Conservation (phyloP, 176 grass and related monocot species). For the Rhynchospora pubera region DNA sequence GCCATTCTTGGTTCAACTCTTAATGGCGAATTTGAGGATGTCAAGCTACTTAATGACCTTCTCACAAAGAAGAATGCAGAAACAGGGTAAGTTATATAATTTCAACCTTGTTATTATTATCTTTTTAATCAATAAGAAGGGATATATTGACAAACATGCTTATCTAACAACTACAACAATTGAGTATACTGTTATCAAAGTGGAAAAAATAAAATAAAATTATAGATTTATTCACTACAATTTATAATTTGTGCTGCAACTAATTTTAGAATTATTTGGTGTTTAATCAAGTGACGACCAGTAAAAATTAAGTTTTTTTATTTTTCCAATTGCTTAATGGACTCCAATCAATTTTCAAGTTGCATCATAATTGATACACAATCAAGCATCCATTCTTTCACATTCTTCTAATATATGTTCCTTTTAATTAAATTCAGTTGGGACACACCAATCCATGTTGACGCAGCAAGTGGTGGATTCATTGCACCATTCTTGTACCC, state of each 20-base stretch:
- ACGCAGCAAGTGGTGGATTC: slow-evolving; percentile 88
- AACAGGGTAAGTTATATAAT: slow-evolving; percentile 45
- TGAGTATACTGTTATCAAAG: not conserved
- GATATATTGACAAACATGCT: not conserved
- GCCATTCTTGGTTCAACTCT: slow-evolving; percentile 90
- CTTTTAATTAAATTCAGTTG: slow-evolving; percentile 33
- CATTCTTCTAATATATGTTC: not conserved
- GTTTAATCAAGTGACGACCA: not conserved
- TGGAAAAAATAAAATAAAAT: not conserved
- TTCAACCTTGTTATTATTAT: not conserved
- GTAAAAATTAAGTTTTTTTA: not conserved
- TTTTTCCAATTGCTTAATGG: not conserved
- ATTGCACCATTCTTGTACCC: slow-evolving; percentile 91
- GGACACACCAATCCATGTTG: slow-evolving; percentile 88
- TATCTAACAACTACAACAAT: not conserved
- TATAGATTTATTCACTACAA: not conserved
- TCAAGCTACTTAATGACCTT: slow-evolving; percentile 68
- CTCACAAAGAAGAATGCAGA: slow-evolving; percentile 62
- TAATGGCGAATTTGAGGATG: slow-evolving; percentile 90
- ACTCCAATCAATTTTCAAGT: not conserved
- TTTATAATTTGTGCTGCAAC: not conserved
- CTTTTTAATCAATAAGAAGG: not conserved
- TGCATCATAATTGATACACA: not conserved
- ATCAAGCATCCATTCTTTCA: not conserved
- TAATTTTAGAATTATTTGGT: not conserved